Evolutionary conservation across 345 rosid species (phyloP).

Genomic region (Leavenworthia alabamica): DNA sequence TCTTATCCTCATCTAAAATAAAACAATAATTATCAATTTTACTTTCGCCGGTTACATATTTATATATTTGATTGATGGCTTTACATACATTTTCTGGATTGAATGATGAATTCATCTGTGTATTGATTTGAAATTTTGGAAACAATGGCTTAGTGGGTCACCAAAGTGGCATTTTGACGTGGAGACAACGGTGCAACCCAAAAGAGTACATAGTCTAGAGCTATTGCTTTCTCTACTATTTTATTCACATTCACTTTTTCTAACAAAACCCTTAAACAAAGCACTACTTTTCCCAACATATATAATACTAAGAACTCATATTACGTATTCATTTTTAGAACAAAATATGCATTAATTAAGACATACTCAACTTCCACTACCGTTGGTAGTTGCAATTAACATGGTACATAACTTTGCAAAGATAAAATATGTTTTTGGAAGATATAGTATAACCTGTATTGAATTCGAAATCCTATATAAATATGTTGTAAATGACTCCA

Average conservation of each 20-base stretch:
- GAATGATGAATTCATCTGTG: neutral
- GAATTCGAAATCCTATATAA: neutral
- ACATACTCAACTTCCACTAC: neutral
- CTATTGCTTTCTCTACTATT: neutral
- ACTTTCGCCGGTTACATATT: neutral
- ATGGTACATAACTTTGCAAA: neutral
- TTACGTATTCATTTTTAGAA: neutral
- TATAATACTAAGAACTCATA: neutral
- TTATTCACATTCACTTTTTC: neutral
- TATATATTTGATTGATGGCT: neutral
- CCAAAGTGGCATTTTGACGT: constrained; percentile 5
- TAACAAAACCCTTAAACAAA: too few relatives aligned
- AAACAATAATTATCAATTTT: neutral
- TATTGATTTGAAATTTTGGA: neutral
- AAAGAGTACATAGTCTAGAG: neutral
- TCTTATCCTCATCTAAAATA: neutral
- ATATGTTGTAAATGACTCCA: too few relatives aligned
- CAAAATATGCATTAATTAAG: neutral
- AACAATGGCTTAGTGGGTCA: neutral
- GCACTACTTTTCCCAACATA: neutral
- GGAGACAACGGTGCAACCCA: constrained; percentile 5
- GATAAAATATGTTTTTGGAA: neutral
- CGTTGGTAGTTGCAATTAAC: neutral
- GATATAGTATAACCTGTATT: neutral
- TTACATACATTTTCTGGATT: neutral